These are phyloP conservation scores for Teratosphaeria pseudoeucalypti DNA, from an alignment of 2,329 filamentous ascomycete genomes.

Conservation along the genomic window DNA sequence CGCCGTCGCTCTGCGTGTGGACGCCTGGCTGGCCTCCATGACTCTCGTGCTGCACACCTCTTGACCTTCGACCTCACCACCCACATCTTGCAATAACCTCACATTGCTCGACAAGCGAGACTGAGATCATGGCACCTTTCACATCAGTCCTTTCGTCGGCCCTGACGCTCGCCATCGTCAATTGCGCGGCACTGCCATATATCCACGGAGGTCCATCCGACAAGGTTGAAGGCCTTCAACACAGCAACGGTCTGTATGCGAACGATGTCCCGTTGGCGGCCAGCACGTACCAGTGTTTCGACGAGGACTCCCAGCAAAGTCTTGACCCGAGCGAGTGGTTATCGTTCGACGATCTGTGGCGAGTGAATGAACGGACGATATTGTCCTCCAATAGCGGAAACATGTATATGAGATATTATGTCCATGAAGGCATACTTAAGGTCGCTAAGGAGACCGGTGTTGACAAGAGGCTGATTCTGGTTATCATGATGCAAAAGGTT, in stretches of 20 bases:
- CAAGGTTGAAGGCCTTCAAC: not conserved
- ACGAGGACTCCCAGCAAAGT: constrained; percentile 2
- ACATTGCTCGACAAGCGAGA: not conserved
- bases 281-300: constrained; percentile 9
- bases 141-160: not conserved
- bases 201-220: not conserved
- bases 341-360: constrained; percentile 10
- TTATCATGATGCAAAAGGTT: constrained; percentile 14
- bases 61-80: not conserved
- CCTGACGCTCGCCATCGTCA: not conserved
- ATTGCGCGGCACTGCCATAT: not conserved
- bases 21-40: not conserved
- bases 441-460: constrained; percentile 7
- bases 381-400: constrained; percentile 12
- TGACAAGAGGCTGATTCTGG: constrained; percentile 13
- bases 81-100: not conserved
- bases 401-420: constrained; percentile 13
- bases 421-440: constrained; percentile 7
- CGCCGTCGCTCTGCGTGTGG: not conserved
- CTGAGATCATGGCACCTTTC: not conserved
- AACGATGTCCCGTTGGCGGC: not conserved
- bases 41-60: not conserved
- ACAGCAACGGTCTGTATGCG: not conserved
- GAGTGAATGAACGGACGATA: constrained; percentile 12
- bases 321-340: constrained; percentile 6